Conservation (phyloP, 129 eudicot species). For the Flaveria brownii region DNA sequence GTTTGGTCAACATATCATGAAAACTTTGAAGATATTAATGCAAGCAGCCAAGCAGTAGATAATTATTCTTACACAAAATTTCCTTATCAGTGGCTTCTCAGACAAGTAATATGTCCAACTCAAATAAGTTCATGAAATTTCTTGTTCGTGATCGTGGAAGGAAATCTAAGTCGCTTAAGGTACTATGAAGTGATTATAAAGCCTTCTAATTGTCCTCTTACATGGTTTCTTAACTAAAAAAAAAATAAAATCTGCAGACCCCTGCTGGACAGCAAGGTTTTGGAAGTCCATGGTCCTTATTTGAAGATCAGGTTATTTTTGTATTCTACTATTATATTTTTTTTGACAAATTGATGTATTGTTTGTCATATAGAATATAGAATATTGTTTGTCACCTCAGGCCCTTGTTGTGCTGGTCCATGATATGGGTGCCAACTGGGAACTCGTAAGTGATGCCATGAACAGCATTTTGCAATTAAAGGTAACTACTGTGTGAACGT, state of each 20-base stretch:
- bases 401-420: slow-evolving; percentile 98
- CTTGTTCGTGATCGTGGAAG: slow-evolving; percentile 84
- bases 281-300: slow-evolving; percentile 83
- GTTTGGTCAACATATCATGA: slow-evolving; percentile 54
- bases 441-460: slow-evolving; percentile 91
- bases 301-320: slow-evolving; percentile 79
- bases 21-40: slow-evolving; percentile 54
- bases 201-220: slow-evolving; percentile 5
- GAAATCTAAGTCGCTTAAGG: slow-evolving; percentile 77
- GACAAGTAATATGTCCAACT: slow-evolving; percentile 89
- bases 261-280: slow-evolving; percentile 68
- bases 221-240: slow-evolving; percentile 17
- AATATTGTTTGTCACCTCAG: slow-evolving; percentile 37
- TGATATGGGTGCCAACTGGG: slow-evolving; percentile 99
- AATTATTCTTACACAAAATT: slow-evolving; percentile 56
- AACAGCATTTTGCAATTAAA: slow-evolving; percentile 83
- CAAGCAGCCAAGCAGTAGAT: slow-evolving; percentile 38
- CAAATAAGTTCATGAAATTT: slow-evolving; percentile 67
- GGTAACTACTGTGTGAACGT: slow-evolving; percentile 41
- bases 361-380: neutral
- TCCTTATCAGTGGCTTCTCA: slow-evolving; percentile 79
- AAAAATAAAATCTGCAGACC: slow-evolving; percentile 43
- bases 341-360: neutral
- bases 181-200: slow-evolving; percentile 26
- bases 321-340: neutral